Conservation (phyloP, 1,139 yeast species). For the Hanseniaspora sp. region DNA sequence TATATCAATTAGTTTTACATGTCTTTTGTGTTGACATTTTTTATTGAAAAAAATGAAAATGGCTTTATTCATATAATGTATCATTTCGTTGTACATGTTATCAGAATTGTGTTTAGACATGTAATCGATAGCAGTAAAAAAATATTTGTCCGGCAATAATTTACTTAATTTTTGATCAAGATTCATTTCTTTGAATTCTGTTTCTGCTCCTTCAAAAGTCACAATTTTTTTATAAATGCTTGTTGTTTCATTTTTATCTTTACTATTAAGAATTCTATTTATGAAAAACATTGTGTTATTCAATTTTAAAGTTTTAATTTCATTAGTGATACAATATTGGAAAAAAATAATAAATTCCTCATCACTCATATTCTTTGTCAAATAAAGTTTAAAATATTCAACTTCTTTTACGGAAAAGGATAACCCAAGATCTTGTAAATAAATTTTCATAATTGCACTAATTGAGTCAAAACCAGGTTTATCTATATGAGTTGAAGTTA, state of each 20-base stretch:
- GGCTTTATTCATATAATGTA: not conserved
- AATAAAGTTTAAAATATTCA: not conserved
- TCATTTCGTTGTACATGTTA: not conserved
- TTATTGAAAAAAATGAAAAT: not conserved
- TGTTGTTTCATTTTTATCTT: not conserved
- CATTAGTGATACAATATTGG: conserved; percentile 1
- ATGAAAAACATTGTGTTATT: not conserved
- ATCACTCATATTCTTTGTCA: not conserved
- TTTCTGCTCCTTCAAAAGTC: not conserved
- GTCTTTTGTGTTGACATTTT: not conserved
- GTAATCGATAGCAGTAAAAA: not conserved
- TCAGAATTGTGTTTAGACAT: not conserved
- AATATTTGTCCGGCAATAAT: conserved; percentile 1
- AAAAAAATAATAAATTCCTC: not conserved
- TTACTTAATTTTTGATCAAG: not conserved
- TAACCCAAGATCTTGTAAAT: not conserved
- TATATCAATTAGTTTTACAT: not conserved
- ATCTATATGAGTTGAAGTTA: not conserved
- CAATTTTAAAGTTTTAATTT: not conserved
- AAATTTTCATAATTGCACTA: not conserved
- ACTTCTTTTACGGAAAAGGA: not conserved
- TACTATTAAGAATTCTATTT: not conserved
- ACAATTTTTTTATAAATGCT: not conserved
- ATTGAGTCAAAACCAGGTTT: not conserved
- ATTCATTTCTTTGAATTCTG: not conserved